A percentile compares a stretch with the other conserved stretches of the same genome.
Conservation (phyloP, 2,329 filamentous ascomycete genomes). For the Diaporthe vaccinii region DNA sequence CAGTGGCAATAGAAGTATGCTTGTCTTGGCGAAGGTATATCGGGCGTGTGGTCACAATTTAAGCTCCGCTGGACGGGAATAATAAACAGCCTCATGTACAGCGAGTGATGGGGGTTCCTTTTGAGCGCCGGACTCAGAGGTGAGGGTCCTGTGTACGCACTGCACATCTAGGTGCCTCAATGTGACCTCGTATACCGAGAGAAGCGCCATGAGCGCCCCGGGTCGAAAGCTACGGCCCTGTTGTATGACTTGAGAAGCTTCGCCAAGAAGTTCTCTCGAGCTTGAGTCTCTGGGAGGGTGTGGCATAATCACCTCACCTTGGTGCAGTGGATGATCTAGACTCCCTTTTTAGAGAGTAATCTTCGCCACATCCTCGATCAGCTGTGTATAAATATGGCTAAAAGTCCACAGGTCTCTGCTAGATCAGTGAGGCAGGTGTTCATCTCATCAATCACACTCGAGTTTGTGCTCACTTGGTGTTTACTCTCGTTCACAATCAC, state of each 20-base stretch:
- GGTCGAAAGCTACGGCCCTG: background rate
- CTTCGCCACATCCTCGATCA: background rate
- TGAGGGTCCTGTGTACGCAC: background rate
- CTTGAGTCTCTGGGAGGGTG: background rate
- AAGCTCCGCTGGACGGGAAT: background rate
- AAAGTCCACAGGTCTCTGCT: too few relatives aligned
- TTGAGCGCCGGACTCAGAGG: background rate
- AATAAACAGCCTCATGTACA: background rate
- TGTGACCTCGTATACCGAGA: background rate
- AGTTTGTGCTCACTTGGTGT: background rate
- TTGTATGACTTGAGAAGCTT: background rate
- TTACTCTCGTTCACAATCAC: background rate
- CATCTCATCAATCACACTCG: background rate
- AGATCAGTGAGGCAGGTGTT: background rate
- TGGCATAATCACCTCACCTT: background rate
- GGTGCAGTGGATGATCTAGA: background rate
- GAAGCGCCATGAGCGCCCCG: background rate
- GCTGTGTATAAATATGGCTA: background rate
- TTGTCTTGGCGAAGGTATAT: slow-evolving; percentile 1
- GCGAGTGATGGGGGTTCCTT: too few relatives aligned
- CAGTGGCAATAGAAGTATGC: background rate
- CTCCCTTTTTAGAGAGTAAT: background rate
- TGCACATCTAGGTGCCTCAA: background rate
- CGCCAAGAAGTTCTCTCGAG: background rate
- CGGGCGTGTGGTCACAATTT: background rate